Evolutionary conservation across 129 eudicot species (phyloP), one percentile per base, ranked within the genome.

Genomic region (Smallanthus sonchifolius): DNA sequence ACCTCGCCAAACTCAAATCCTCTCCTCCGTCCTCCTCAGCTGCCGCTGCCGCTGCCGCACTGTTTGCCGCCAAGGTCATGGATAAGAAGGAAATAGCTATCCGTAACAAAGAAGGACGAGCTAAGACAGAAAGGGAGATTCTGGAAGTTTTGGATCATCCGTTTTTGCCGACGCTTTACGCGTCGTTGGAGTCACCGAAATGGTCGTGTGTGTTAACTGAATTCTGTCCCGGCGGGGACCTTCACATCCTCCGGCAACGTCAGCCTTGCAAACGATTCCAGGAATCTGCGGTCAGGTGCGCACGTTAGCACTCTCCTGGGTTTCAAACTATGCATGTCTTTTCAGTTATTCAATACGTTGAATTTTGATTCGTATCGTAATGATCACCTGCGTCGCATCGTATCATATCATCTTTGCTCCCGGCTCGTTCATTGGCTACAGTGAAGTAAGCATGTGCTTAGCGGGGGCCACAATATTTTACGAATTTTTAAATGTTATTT

Each of bases 221-320:
- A 79, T 89, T 92, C 44, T 92, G 98, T 64, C 89, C 96, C 67
- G 98, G 98, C 61, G 98, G 98, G 2, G 98, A 92, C 75, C 90
- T 92, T 19, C 98, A 92, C 59, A 86, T 92, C 10, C 87, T 92
- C 85, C 92, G 98, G 16, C 98, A 92, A 75, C 85, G 95, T 0
- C 96, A 89, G 78, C 95, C 92, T 5, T 67, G 70, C 52, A 92
- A 81, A 82, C 90, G 98, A 9, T 92, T 89, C 69, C 75, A 84
- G 14, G 95, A 92, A 20, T 87, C 95, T 67, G 90, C 96, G 61
- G 96, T 92, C 73, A 86, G 98, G 98, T 92, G 63, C 84, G 92
- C 73, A 42, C 10, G 69, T 70, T 73, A 83, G 72, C 78, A 55
- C 4, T 17, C 42, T 45, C 11, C 3, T 28, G n/a, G 40, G 30